Evolutionary conservation across 1,284 basidiomycete species (phyloP), one percentile per base, ranked within the genome.

Genomic region (Marasmius tenuissimus): DNA sequence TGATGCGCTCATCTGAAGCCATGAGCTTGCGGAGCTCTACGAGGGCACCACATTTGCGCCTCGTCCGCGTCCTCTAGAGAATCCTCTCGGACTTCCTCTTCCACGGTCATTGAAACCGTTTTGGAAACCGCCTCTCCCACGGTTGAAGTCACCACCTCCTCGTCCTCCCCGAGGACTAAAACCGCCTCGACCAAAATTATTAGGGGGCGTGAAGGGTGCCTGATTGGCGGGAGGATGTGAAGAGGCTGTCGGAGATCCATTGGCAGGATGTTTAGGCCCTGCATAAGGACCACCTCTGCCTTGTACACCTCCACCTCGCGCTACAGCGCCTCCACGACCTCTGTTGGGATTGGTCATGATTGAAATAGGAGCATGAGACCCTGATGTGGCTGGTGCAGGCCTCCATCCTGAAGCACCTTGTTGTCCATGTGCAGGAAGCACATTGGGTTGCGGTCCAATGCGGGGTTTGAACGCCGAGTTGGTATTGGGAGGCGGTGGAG

Each of bases 331-430:
- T 58, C 73, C 75, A n/a, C 79, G 75, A n/a, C 80, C 84, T 56
- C 87, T 79, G 69, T 88, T 87, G 0, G 89, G 92, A 69, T 94
- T 93, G 4, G 82, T 73, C 85, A 87, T 83, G 52, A 89, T 86
- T 22, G 79, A 76, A 9, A 85, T 74, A 11, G 76, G 76, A 4
- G 73, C 76, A 70, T 70, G 60, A 58, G 56, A 47, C 33, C 63
- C 14, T 33, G 49, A 68, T 22, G 76, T n/a, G 16, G 20, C 75
- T 11, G 77, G 81, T 1, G 80, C 78, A 5, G 83, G 80, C 58
- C 85, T 81, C 80, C 88, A 92, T 11, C 88, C 88, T 39, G 85
- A 75, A 9, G 79, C 85, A 10, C 84, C 73, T 37, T 72, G 69
- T 64, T 85, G 83, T 1, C 85, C 86, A 14, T 77, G 74, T 12